A percentile compares a stretch with the other conserved stretches of the same genome.
These are phyloP conservation scores for Quercus lobata DNA, from an alignment of 331 rosid genomes.

Conservation along the genomic window DNA sequence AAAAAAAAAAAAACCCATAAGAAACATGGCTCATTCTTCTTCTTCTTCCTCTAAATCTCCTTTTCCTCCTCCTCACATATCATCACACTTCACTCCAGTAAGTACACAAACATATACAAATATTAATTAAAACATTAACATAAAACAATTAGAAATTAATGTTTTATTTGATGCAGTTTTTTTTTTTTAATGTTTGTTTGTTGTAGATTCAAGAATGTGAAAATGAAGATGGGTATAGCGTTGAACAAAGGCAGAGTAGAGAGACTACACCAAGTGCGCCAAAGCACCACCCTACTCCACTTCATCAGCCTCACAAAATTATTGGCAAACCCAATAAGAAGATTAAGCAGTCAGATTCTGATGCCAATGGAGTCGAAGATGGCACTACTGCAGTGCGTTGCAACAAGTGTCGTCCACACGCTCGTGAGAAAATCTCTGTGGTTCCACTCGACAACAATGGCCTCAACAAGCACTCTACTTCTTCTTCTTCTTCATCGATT, in stretches of 20 bases:
- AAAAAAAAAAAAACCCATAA: background rate
- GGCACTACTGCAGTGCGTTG: constrained; percentile 62
- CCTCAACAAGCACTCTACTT: constrained; percentile 14
- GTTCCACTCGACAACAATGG: constrained; percentile 62
- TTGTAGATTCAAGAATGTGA: constrained; percentile 69
- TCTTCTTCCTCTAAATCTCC: constrained; percentile 50
- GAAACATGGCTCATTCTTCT: constrained; percentile 44
- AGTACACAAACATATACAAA: background rate
- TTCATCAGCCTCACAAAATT: constrained; percentile 21
- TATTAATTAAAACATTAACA: too few species aligned
- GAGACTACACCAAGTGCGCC: constrained; percentile 35
- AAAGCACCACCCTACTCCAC: constrained; percentile 55
- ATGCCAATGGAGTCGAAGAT: background rate
- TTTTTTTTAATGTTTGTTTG: background rate
- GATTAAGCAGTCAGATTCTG: constrained; percentile 50
- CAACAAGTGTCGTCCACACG: constrained; percentile 74
- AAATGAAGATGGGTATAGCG: constrained; percentile 37
- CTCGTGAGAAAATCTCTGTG: constrained; percentile 79
- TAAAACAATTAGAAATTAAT: too few species aligned
- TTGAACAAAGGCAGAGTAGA: constrained; percentile 25
- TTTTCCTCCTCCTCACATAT: constrained; percentile 31
- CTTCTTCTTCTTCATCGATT: constrained; percentile 28
- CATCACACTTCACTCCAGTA: constrained; percentile 66
- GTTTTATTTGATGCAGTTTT: background rate
- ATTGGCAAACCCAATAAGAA: constrained; percentile 4